phyloP scores from a whole-genome alignment of 306 rosid species.

The Purshia tridentata region DNA sequence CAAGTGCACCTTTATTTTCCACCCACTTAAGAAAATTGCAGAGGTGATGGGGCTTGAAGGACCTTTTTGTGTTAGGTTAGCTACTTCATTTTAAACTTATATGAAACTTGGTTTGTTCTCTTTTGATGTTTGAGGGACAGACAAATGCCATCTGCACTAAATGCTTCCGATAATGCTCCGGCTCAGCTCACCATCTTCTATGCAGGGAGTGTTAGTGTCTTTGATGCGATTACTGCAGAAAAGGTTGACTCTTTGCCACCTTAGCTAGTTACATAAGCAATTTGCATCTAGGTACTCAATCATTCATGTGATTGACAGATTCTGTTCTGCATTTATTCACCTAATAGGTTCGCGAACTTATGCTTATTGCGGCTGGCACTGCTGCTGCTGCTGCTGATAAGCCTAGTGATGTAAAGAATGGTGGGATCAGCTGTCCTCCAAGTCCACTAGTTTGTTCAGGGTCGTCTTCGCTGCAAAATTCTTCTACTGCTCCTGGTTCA shows the following conservation, averaged over 20 bases:
- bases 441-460: slow-evolving; percentile 35
- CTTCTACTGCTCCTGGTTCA: slow-evolving; percentile 43
- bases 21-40: no score
- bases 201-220: slow-evolving; percentile 54
- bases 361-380: slow-evolving; percentile 40
- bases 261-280: background rate
- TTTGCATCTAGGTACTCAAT: slow-evolving; percentile 1
- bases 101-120: background rate
- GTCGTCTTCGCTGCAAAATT: slow-evolving; percentile 44
- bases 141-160: slow-evolving; percentile 38
- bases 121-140: slow-evolving; percentile 37
- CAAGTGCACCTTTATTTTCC: background rate
- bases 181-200: slow-evolving; percentile 54
- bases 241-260: slow-evolving; percentile 36
- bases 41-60: no score
- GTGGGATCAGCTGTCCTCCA: slow-evolving; percentile 38
- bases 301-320: background rate
- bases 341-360: slow-evolving; percentile 55
- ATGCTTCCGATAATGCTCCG: slow-evolving; percentile 14
- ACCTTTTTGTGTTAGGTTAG: background rate
- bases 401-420: slow-evolving; percentile 44
- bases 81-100: slow-evolving; percentile 9
- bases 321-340: background rate
- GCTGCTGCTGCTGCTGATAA: slow-evolving; percentile 37
- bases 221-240: slow-evolving; percentile 60